These are phyloP conservation scores for Stramenopiles sp. DNA, from an alignment of 352 stramenopile species.

Conservation along the genomic window DNA sequence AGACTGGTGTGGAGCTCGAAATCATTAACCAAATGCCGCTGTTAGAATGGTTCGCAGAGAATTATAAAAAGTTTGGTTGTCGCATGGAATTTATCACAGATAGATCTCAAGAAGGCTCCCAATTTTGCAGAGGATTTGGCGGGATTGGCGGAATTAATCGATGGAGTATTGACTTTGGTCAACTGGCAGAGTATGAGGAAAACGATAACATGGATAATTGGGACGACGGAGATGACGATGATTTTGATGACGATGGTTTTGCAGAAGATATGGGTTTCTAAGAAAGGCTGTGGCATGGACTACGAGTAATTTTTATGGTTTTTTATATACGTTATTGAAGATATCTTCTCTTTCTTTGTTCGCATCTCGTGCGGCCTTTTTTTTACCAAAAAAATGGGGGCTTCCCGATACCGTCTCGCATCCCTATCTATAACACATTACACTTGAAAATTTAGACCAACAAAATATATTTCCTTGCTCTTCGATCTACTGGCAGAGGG, in stretches of 20 bases:
- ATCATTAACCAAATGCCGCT: constrained; percentile 83
- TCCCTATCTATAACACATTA: too few species aligned
- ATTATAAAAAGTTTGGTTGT: constrained; percentile 97
- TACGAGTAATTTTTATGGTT: too few species aligned
- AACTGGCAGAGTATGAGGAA: constrained; percentile 53
- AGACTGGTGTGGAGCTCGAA: constrained; percentile 87
- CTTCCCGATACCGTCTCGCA: too few species aligned
- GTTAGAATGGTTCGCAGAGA: constrained; percentile 98
- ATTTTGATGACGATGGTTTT: constrained; percentile 62
- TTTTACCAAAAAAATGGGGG: too few species aligned
- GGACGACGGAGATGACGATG: constrained; percentile 41
- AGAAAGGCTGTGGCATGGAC: too few species aligned
- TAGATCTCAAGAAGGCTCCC: constrained; percentile 86
- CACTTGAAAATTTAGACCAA: too few species aligned
- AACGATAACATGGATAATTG: constrained; percentile 38
- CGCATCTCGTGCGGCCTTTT: too few species aligned
- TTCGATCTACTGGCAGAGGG: too few species aligned
- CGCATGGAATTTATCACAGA: constrained; percentile 97
- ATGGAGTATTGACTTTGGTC: constrained; percentile 97
- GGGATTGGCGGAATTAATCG: constrained; percentile 94
- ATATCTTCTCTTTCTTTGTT: too few species aligned
- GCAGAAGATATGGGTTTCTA: too few species aligned
- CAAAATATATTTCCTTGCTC: too few species aligned
- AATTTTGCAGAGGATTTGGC: constrained; percentile 99
- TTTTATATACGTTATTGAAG: too few species aligned